Evolutionary conservation across 2,329 filamentous ascomycete genomes (phyloP), one percentile per base, ranked within the genome.

Genomic region (Diaporthe sp.): DNA sequence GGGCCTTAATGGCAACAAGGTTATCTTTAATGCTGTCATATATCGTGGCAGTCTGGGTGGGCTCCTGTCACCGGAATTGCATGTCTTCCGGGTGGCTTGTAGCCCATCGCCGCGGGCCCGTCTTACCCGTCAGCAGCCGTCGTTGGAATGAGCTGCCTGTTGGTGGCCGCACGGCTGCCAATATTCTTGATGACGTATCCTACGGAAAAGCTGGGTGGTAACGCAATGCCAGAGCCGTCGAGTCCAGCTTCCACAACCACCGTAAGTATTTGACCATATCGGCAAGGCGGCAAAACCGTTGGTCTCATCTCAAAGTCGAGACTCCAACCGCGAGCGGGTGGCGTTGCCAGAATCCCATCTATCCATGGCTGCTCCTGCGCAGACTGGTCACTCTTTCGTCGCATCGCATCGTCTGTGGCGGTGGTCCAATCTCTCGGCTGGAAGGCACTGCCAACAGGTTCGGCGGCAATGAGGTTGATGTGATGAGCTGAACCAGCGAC

Each of bases 401-500:
- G 61, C 61, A 67, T 67, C 22, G 61, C 61, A 12, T 38, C 61
- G n/a, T 52, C 45, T 67, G 64, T 68, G 45, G 64, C 45, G 45
- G 33, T 8, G 25, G 61, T 40, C 52, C 54, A 68, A 70, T 55
- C n/a, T 45, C 25, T 35, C 17, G 30, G 54, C 30, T 68, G 52
- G 40, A 12, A 50, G 25, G 52, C 54, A 10, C 33, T 13, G n/a
- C 45, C 35, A 57, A 55, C 57, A 35, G 55, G 25, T 35, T 47
- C 47, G 38, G 42, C 35, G 47, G 40, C 60, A 35, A 28, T n/a
- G 40, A 52, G 69, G 57, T 55, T 60, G 61, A 52, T 52, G 61
- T 68, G 64, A 68, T 68, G 66, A 70, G 67, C 67, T 74, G 69
- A 75, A 79, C 75, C 80, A 79, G 78, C 64, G 77, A 78, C 77